Conservation (phyloP, 192 early-diverging fungal species). For the Linnemannia exigua region DNA sequence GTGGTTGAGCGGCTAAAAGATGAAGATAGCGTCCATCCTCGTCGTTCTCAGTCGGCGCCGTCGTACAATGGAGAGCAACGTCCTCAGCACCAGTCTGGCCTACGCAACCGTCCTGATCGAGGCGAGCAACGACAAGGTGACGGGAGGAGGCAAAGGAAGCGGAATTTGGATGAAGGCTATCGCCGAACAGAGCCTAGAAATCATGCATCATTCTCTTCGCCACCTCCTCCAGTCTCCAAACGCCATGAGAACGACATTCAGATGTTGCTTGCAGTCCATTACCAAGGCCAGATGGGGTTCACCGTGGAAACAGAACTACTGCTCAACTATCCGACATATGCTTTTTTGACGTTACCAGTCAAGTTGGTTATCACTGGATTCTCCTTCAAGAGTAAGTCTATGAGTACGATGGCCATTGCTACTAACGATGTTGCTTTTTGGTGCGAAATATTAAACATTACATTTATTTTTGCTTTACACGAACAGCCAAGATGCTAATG, state of each 20-base stretch:
- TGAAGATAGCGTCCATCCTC: not conserved
- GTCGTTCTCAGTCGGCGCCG: slow-evolving; percentile 8
- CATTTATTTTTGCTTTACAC: not conserved
- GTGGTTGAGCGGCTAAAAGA: slow-evolving; percentile 23
- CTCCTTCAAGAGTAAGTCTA: slow-evolving; percentile 69
- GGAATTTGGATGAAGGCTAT: not conserved
- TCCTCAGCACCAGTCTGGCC: slow-evolving; percentile 7
- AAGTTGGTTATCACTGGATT: slow-evolving; percentile 77
- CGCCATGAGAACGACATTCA: slow-evolving; percentile 78
- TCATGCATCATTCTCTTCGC: slow-evolving; percentile 6
- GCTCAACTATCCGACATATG: slow-evolving; percentile 82
- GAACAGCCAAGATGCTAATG: slow-evolving; percentile 73
- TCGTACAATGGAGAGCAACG: slow-evolving; percentile 7
- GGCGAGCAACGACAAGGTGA: not conserved
- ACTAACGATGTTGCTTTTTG: not conserved
- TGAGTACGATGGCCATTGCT: not conserved
- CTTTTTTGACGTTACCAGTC: slow-evolving; percentile 83
- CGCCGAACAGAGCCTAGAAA: not conserved
- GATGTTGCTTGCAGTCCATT: slow-evolving; percentile 70
- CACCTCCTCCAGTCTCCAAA: slow-evolving; percentile 8
- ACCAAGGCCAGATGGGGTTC: slow-evolving; percentile 82
- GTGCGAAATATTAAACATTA: not conserved
- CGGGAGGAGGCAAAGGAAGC: slow-evolving; percentile 14
- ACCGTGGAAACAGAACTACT: slow-evolving; percentile 76
- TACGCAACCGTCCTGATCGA: not conserved